Evolutionary conservation across 2,329 filamentous ascomycete genomes (phyloP), one percentile per base, ranked within the genome.

Genomic region (Aureobasidium sp.): DNA sequence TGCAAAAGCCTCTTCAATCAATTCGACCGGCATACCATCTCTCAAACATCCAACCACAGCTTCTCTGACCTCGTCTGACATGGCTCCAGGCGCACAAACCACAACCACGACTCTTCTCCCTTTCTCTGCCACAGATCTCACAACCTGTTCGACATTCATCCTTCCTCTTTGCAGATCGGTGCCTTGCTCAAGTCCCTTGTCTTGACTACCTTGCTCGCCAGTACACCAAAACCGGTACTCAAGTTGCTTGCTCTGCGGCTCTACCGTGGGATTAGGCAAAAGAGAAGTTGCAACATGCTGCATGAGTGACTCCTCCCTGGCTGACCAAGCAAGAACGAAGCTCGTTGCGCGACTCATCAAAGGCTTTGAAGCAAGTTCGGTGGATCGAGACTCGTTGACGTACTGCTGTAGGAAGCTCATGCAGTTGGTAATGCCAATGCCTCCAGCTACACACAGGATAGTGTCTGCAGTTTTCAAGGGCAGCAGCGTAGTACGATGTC

Each of bases 361-460:
- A 15, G 20, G 23, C 27, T 15, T 23, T 3, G 36, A 41, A 44
- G 53, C 8, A 46, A 26, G 9, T 13, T 12, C 23, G 3, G n/a
- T 1, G 1, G 26, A n/a, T 34, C 17, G n/a, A 5, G 23, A 23
- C 3, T 53, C 51, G 9, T 57, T 32, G 27, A 34, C 17, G 20
- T 57, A 57, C 46, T 46, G 53, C 26, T 57, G 53, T 5, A 57
- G 3, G 39, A 57, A 57, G n/a, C 53, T 46, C 39, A 57, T 57
- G 5, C 37, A 50, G 2, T 71, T 76, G 0, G 79, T 81, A 66
- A 82, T 78, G 47, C 79, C 79, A 32, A 81, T 77, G 9, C 79
- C 80, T 20, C 80, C 80, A 1, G 70, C 76, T 42, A 82, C 73
- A 51, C 77, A 72, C 9, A 82, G 63, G 1, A 81, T 59, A 23